Evolutionary conservation across 2,329 filamentous ascomycete species (phyloP), one percentile per base, ranked within the genome.

Genomic region (Pseudogymnoascus sp.): DNA sequence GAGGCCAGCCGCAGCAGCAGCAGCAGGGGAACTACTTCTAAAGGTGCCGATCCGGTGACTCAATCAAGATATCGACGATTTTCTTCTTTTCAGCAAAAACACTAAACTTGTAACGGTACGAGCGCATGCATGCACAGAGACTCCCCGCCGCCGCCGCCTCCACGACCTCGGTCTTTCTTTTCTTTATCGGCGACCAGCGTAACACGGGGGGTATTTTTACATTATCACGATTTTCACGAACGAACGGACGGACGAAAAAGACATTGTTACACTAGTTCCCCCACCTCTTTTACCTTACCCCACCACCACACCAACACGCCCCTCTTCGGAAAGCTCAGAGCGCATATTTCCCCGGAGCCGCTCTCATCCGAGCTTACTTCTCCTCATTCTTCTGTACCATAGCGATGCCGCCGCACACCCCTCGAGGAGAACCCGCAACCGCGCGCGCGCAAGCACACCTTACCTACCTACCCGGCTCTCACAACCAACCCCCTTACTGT

Each of bases 161-260:
- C n/a, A 55, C 9, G 49, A 55, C 49, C 16, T 16, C 25, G 45
- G 45, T 55, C 25, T 30, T 33, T 33, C 8, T 55, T 30, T 55
- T 14, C 25, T 8, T 55, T 55, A 25, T 55, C 45, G 45, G 45
- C 45, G 45, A 55, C 45, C 45, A 55, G 25, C 25, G 25, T 49
- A 49, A 49, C 39, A 42, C 42, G 42, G 42, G 42, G 42, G 14
- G 42, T 25, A 11, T 55, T 55, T 52, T 55, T 55, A 55, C 45
- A 55, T 55, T 55, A 55, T 55, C 45, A 55, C 45, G 45, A 55
- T 55, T 55, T 55, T 55, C 45, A 55, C 45, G 45, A 55, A 52
- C 42, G 42, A 14, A 52, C 25, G 45, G 45, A 52, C 45, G 45
- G 23, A 52, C 23, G 45, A 55, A 55, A 55, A 55, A 55, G 45